phyloP scores from a whole-genome alignment of 139 green algal species.

The Raphidocelis subcapitata region DNA sequence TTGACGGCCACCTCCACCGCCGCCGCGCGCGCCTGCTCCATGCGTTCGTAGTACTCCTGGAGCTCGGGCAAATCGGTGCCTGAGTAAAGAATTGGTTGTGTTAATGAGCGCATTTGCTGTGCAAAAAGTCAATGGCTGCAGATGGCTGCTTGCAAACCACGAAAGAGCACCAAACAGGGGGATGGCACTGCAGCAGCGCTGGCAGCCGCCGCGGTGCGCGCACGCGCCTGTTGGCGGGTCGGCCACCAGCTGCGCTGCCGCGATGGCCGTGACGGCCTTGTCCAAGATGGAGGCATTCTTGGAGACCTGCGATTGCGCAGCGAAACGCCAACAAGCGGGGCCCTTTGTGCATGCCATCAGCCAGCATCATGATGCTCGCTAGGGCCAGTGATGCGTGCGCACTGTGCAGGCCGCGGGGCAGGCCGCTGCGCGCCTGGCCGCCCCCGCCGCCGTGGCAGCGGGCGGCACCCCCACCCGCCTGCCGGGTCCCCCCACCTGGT shows the following conservation, averaged over 20 bases:
- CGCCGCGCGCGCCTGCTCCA: constrained; percentile 68
- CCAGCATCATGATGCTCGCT: too few species aligned
- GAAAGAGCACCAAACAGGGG: neutral
- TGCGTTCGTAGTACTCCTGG: constrained; percentile 76
- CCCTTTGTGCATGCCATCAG: neutral
- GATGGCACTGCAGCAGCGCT: too few species aligned
- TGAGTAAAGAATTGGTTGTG: neutral
- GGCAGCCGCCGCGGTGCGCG: neutral
- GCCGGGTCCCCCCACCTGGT: constrained; percentile 23
- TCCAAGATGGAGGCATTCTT: constrained; percentile 86
- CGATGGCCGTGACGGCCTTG: constrained; percentile 69
- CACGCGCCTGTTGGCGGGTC: constrained; percentile 33
- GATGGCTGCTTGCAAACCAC: neutral
- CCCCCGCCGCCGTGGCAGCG: too few species aligned
- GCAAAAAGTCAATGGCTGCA: neutral
- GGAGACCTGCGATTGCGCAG: constrained; percentile 73
- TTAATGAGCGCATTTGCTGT: neutral
- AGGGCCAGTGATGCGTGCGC: too few species aligned
- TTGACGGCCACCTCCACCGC: constrained; percentile 74
- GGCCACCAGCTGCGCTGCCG: constrained; percentile 34
- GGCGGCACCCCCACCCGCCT: too few species aligned
- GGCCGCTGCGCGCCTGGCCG: too few species aligned
- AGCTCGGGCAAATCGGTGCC: constrained; percentile 59
- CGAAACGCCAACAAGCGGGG: constrained; percentile 8
- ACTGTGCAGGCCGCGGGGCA: too few species aligned